Evolutionary conservation across 1,139 yeast species (phyloP), one percentile per base, ranked within the genome.

Genomic region (Candida sanyaensis): DNA sequence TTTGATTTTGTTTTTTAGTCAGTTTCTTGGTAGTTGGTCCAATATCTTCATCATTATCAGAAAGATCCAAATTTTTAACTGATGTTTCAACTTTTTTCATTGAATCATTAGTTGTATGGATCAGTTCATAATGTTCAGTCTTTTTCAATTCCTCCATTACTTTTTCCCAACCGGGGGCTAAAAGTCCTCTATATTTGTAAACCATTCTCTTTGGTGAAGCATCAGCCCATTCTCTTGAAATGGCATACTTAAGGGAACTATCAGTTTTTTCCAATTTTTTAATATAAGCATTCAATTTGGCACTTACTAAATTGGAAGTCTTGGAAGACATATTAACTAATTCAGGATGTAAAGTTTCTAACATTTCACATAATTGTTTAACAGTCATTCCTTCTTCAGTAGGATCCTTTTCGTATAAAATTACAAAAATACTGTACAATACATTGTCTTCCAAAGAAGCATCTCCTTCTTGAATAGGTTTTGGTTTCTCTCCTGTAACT

Each of bases 151-250:
- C 60, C 46, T 73, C 77, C 75, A 71, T 67, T 51, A 84, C 81
- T 54, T 76, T 78, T 58, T 84, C 86, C 66, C 84, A 87, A 61
- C 86, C 91, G 13, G 82, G 77, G 30, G 93, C 81, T 53, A 87
- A 71, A 40, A 86, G 70, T 34, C 95, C 96, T 59, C 93, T 81
- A 65, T 87, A 88, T 43, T 86, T 91, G 60, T 88, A 88, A 33
- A 88, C 90, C 96, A 88, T 88, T 71, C 96, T 77, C 60, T 88
- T 85, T 42, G 96, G 96, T 5, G 89, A 83, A 13, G 92, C 89
- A 64, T 86, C 92, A 3, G 93, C 92, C 96, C 96, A 88, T 64
- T 87, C 93, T 67, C 96, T 78, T 3, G 90, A 84, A 45, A 88
- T 69, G 26, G 93, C 89, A 62, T 87, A 87, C 50, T 78, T 79